Base-by-base conservation (phyloP, 306 rosid genomes). In the Lathyrus oleraceus region DNA sequence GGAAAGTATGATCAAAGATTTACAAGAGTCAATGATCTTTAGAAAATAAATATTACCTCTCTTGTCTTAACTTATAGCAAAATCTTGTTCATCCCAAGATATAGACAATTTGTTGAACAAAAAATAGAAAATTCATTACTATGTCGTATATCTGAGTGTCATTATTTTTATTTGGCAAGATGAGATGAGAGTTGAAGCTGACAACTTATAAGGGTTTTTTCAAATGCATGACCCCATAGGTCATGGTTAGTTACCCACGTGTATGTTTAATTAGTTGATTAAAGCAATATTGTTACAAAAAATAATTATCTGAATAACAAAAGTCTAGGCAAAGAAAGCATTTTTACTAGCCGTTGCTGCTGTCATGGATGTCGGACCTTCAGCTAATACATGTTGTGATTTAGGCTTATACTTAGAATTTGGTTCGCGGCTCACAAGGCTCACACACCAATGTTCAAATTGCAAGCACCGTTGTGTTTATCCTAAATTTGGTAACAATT, bases 11-110 rank as follows among this genome's bases (percentile, higher is more conserved):
- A 73, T 69, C 54, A 71, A 25, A 25, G 85, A 79, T 86, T 85
- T 64, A 73, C 85, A 76, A 70, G 78, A 73, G 81, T 84, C 89
- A 81, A 82, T 69, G 61, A 82, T 81, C 76, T 75, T 58, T 65
- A 57, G 32, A 30, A 35, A 35, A 54, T 3, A 77, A 58, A 73
- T 57, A 32, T 74, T 53, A 67, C 54, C 58, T 40, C 54, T 69
- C 63, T 47, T 81, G 80, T 81, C 80, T 76, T 17, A 39, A 40
- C 61, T 73, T 44, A 21, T 4, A 44, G 38, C 35, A 3, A 38
- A 75, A 54, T 71, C 57, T 75, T 66, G 76, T 35, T 83, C 76
- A 67, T 53, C 61, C 75, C 69, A 57, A 71, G 75, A 65, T 65
- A 69, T 27, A 35, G 42, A 69, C 76, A 69, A 58, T 71, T 74